Evolutionary conservation across 2,329 filamentous ascomycete genomes (phyloP).

Genomic region (Oidium heveae): DNA sequence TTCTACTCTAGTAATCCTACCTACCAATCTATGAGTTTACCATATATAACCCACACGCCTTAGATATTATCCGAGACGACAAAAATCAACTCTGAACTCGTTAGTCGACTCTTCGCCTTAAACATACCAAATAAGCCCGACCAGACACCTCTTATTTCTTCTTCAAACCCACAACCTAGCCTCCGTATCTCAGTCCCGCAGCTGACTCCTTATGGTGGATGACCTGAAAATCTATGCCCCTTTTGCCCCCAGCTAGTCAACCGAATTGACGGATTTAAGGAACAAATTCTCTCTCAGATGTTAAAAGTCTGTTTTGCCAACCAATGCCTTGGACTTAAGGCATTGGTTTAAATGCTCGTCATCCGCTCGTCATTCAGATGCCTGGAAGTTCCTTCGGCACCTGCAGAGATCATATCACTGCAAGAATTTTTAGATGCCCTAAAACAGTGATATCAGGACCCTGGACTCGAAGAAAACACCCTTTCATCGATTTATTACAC

Average conservation of each 20-base stretch:
- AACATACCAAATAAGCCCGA: too few species aligned
- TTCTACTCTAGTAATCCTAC: too few species aligned
- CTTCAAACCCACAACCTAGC: neutral
- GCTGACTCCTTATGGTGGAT: neutral
- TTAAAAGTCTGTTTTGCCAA: neutral
- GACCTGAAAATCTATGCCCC: neutral
- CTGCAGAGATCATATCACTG: neutral
- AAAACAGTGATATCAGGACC: neutral
- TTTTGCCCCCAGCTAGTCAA: neutral
- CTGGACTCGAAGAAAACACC: neutral
- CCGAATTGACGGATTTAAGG: neutral
- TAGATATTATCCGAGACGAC: too few species aligned
- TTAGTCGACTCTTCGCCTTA: too few species aligned
- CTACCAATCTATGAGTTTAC: too few species aligned
- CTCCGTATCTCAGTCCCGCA: neutral
- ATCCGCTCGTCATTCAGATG: neutral
- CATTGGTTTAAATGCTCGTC: neutral
- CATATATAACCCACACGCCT: too few species aligned
- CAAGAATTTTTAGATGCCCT: neutral
- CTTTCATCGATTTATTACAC: neutral
- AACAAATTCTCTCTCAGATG: neutral
- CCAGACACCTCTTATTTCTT: neutral
- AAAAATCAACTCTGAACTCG: too few species aligned
- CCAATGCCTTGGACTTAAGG: neutral
- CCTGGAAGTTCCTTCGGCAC: neutral